Conservation (phyloP, 1,139 yeast species). For the Suhomyces bolitotheri region DNA sequence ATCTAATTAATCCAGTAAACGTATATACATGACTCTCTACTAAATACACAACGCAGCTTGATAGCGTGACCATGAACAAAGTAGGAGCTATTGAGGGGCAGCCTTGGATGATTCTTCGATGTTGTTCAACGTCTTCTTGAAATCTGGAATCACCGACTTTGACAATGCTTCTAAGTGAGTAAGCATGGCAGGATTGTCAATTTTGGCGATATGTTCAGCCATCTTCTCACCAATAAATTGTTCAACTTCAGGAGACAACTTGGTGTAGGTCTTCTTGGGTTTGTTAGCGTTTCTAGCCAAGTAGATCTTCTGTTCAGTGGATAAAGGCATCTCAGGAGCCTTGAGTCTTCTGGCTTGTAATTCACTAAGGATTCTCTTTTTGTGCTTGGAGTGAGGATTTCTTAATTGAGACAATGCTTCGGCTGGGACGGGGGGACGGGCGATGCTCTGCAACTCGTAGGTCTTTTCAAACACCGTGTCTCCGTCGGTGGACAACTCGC, state of each 20-base stretch:
- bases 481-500: conserved; percentile 56
- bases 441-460: conserved; percentile 67
- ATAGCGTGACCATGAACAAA: too few species aligned
- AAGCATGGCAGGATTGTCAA: conserved; percentile 39
- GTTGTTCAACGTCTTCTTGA: conserved; percentile 29
- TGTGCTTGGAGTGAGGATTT: conserved; percentile 65
- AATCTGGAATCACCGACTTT: conserved; percentile 30
- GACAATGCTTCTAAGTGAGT: conserved; percentile 46
- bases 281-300: conserved; percentile 52
- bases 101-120: conserved; percentile 13
- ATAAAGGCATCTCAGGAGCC: conserved; percentile 77
- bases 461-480: conserved; percentile 71
- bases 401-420: conserved; percentile 70
- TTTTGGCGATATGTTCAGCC: conserved; percentile 51
- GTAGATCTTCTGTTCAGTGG: conserved; percentile 63
- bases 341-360: conserved; percentile 62
- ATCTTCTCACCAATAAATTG: conserved; percentile 70
- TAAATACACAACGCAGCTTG: conserved; percentile 2
- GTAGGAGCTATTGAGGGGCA: background rate
- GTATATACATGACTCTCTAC: conserved; percentile 8
- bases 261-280: conserved; percentile 47
- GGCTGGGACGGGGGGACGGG: conserved; percentile 66
- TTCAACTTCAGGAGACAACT: conserved; percentile 66
- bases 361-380: conserved; percentile 56
- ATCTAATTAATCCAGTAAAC: conserved; percentile 4